Percentiles rank a stretch among this genome's conserved stretches.
Conservation (phyloP, 805 yeast species). For the Metschnikowia noctiluminum region DNA sequence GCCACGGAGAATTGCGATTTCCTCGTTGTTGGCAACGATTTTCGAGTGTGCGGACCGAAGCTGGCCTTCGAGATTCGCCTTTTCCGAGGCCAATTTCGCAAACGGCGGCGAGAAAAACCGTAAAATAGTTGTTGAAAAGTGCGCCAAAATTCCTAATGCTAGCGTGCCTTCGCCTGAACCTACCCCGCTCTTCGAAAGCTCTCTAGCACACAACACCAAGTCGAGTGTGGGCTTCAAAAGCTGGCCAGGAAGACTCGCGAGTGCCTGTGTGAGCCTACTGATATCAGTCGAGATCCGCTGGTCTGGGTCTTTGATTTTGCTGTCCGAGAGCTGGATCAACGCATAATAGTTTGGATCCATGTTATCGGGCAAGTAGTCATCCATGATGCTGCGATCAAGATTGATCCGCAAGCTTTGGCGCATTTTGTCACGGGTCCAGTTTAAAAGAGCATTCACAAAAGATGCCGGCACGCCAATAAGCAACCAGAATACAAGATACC, state of each 20-base stretch:
- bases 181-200: constrained; percentile 61
- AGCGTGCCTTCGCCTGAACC: constrained; percentile 76
- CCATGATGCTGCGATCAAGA: constrained; percentile 61
- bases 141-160: constrained; percentile 75
- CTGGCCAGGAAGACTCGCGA: constrained; percentile 77
- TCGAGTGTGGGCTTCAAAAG: constrained; percentile 80
- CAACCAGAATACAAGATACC: constrained; percentile 73
- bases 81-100: constrained; percentile 71
- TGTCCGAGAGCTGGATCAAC: constrained; percentile 54
- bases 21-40: constrained; percentile 75
- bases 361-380: constrained; percentile 67
- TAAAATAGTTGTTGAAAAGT: constrained; percentile 69
- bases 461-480: constrained; percentile 83
- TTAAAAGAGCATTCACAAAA: constrained; percentile 65
- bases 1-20: constrained; percentile 81
- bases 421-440: constrained; percentile 56
- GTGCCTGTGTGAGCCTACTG: constrained; percentile 64
- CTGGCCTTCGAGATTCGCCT: constrained; percentile 79
- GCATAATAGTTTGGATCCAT: constrained; percentile 72
- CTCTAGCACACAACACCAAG: constrained; percentile 74
- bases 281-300: constrained; percentile 82
- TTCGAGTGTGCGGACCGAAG: constrained; percentile 81
- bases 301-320: constrained; percentile 66
- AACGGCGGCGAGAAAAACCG: constrained; percentile 85
- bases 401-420: constrained; percentile 58